Evolutionary conservation across 2,329 filamentous ascomycete species (phyloP), one percentile per base, ranked within the genome.

Genomic region (Phaeophleospora eucalypticola): DNA sequence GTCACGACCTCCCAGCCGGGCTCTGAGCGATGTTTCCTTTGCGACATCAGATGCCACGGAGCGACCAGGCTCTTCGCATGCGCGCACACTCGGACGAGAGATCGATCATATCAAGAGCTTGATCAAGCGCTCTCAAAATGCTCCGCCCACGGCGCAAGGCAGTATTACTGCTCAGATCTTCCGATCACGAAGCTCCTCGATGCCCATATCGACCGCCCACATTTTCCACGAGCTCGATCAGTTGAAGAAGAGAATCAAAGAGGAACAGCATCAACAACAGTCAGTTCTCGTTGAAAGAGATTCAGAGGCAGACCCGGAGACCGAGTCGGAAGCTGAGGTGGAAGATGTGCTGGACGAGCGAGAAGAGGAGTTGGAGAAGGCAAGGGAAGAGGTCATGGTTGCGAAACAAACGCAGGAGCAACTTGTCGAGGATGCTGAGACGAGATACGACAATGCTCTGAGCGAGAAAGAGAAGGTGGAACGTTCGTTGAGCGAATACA

Each of bases 391-490:
- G 50, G 43, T 62, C 24, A 47, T 41, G 44, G 48, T 56, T 35
- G 58, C 54, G 36, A 56, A 53, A 44, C 56, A 52, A 36, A 45
- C 42, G 24, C 36, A 45, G 14, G 48, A 58, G 43, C 53, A 53
- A 40, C 52, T 58, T 56, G 37, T 68, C n/a, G 64, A 64, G 46
- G 53, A 53, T 18, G 65, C 65, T 6, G 65, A 68, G 48, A 47
- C 44, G 17, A 53, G 61, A n/a, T 59, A 67, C 12, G 65, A 68
- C 48, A 42, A 50, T 20, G 46, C 65, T 32, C 57, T 59, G 19
- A 54, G 49, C 9, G 63, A 65, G 46, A 66, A 64, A 42, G 61
- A 65, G 32, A 45, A 34, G 3, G 47, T 66, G 10, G 46, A 53
- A 33, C 29, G 49, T n/a, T 34, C 40, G 17, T 19, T 63, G 35